Percentiles rank a stretch among this genome's conserved stretches.
Evolutionary conservation across 2,329 filamentous ascomycete genomes (phyloP).

Genomic region (Nemania bipapillata): DNA sequence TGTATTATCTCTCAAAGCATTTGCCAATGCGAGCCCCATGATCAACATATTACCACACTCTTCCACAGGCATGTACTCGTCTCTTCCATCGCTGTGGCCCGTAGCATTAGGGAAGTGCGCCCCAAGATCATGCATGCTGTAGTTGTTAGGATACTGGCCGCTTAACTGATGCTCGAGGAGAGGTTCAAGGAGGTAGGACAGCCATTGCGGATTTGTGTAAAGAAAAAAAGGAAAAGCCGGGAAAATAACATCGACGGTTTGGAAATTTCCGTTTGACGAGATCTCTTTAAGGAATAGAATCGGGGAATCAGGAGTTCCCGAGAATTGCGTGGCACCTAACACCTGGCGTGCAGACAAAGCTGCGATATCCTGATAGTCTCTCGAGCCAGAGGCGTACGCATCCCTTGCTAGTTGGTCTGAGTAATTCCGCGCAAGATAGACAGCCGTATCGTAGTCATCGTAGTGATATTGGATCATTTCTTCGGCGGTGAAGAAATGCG

Average conservation of each 20-base stretch:
- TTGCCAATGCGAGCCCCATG: slow-evolving; percentile 80
- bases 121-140: slow-evolving; percentile 81
- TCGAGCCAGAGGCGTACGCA: slow-evolving; percentile 77
- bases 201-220: slow-evolving; percentile 83
- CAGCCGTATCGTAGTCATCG: slow-evolving; percentile 73
- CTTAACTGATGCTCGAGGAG: slow-evolving; percentile 83
- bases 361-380: slow-evolving; percentile 80
- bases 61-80: slow-evolving; percentile 80
- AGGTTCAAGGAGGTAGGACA: slow-evolving; percentile 81
- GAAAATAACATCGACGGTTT: slow-evolving; percentile 89
- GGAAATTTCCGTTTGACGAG: slow-evolving; percentile 83
- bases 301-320: slow-evolving; percentile 75
- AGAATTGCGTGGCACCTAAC: slow-evolving; percentile 80
- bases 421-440: slow-evolving; percentile 74
- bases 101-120: slow-evolving; percentile 80
- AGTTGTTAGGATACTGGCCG: slow-evolving; percentile 84
- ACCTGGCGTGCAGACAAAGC: slow-evolving; percentile 82
- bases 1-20: slow-evolving; percentile 74
- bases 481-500: slow-evolving; percentile 72
- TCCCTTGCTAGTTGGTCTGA: slow-evolving; percentile 75
- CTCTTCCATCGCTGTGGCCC: slow-evolving; percentile 73
- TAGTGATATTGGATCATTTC: slow-evolving; percentile 81
- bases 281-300: slow-evolving; percentile 87
- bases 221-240: slow-evolving; percentile 87
- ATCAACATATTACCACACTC: slow-evolving; percentile 81